Evolutionary conservation across 1,284 basidiomycete genomes (phyloP).

Genomic region (Sanghuangporus baumii): DNA sequence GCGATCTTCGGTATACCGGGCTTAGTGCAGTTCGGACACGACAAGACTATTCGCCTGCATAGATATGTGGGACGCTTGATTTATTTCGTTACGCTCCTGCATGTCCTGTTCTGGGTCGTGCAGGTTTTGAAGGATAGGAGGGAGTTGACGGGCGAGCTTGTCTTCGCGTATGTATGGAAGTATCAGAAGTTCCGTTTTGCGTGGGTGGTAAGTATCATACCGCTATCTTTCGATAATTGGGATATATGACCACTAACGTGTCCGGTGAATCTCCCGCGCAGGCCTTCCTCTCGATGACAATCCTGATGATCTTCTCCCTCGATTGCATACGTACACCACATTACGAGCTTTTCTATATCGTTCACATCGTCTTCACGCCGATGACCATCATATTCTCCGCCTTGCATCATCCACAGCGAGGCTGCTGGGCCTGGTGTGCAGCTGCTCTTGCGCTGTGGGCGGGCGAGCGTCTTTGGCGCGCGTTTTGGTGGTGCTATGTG

Average conservation of each 20-base stretch:
- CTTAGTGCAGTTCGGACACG: conserved; percentile 67
- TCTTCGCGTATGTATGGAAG: conserved; percentile 59
- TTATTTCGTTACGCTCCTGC: conserved; percentile 64
- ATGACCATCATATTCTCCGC: conserved; percentile 56
- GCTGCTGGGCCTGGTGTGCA: conserved; percentile 69
- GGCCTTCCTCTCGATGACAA: conserved; percentile 69
- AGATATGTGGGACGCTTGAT: conserved; percentile 70
- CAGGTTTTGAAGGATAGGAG: conserved; percentile 57
- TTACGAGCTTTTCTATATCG: conserved; percentile 75
- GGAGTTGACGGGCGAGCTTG: conserved; percentile 42
- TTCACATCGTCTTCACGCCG: conserved; percentile 65
- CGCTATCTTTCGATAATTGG: not conserved
- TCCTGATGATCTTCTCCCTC: conserved; percentile 61
- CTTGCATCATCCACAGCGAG: conserved; percentile 64
- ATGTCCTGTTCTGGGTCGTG: conserved; percentile 73
- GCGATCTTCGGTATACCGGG: conserved; percentile 72
- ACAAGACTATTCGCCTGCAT: conserved; percentile 73
- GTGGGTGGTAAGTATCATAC: conserved; percentile 50
- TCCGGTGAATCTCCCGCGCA: conserved; percentile 23
- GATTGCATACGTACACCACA: conserved; percentile 57
- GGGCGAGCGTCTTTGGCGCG: conserved; percentile 58
- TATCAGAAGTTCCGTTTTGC: conserved; percentile 74
- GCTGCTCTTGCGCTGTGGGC: conserved; percentile 61
- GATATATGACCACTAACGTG: not conserved
- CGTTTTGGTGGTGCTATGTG: conserved; percentile 54